Percentiles rank a stretch among this genome's conserved stretches.
Evolutionary conservation across 1,284 basidiomycete species (phyloP).

Genomic region (Microbotryomycetes sp.): DNA sequence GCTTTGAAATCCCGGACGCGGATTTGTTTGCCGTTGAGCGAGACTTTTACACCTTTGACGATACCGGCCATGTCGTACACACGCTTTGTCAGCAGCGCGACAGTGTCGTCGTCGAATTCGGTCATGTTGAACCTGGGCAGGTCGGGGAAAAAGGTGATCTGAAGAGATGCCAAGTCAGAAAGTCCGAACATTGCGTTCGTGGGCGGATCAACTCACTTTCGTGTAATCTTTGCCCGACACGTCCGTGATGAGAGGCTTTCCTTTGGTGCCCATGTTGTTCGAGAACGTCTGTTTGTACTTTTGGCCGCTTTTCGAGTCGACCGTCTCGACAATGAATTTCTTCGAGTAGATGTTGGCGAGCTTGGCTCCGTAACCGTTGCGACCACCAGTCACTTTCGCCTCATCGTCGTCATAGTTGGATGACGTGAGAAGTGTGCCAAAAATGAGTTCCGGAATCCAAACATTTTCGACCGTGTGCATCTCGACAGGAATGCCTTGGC

Average conservation of each 20-base stretch:
- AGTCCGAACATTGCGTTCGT: conserved; percentile 18
- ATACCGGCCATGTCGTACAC: conserved; percentile 98
- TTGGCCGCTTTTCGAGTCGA: conserved; percentile 74
- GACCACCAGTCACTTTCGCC: conserved; percentile 96
- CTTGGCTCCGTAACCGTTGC: conserved; percentile 98
- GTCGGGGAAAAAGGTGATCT: conserved; percentile 88
- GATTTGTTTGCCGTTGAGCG: conserved; percentile 82
- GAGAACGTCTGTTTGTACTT: conserved; percentile 96
- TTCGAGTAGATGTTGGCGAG: conserved; percentile 97
- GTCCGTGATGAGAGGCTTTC: conserved; percentile 85
- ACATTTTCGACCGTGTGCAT: conserved; percentile 89
- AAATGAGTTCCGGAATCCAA: conserved; percentile 96
- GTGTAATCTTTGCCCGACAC: conserved; percentile 85
- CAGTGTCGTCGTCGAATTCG: conserved; percentile 85
- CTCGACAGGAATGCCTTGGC: conserved; percentile 92
- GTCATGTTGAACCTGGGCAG: conserved; percentile 84
- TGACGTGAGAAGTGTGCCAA: conserved; percentile 89
- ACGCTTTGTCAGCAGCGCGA: conserved; percentile 83
- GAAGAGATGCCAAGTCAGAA: background rate
- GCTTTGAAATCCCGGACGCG: conserved; percentile 92
- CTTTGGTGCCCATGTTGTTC: conserved; percentile 84
- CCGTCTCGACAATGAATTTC: conserved; percentile 96
- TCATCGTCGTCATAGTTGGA: conserved; percentile 99
- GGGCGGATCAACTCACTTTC: conserved; percentile 39
- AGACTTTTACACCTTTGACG: conserved; percentile 86